Conservation (phyloP, 768 basidiomycete genomes). For the Mycena sanguinolenta region DNA sequence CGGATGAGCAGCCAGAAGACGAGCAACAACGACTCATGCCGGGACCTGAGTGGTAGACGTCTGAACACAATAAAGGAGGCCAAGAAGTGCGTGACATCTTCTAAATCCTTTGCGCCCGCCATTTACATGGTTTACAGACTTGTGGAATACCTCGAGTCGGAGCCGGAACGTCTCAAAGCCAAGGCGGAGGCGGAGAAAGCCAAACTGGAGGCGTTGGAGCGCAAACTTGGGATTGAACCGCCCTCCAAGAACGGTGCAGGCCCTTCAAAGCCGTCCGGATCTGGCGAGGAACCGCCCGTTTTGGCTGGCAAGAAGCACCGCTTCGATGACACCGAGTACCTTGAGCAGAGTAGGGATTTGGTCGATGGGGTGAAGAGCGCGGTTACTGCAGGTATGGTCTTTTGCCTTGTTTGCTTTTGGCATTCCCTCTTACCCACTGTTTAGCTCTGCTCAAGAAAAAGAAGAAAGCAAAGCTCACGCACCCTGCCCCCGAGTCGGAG, state of each 20-base stretch:
- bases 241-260: constrained; percentile 47
- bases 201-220: constrained; percentile 89
- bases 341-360: constrained; percentile 92
- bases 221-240: constrained; percentile 79
- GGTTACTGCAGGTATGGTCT: constrained; percentile 77
- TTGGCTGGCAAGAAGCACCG: constrained; percentile 85
- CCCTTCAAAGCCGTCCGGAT: constrained; percentile 44
- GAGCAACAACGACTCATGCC: constrained; percentile 93
- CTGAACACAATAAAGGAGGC: constrained; percentile 97
- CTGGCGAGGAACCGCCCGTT: constrained; percentile 56
- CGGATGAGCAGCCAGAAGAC: constrained; percentile 98
- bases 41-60: constrained; percentile 91
- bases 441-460: constrained; percentile 80
- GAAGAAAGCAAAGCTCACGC: constrained; percentile 73
- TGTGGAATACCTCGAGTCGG: constrained; percentile 87
- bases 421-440: constrained; percentile 34
- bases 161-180: constrained; percentile 85
- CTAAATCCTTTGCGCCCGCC: not conserved
- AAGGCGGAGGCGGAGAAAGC: constrained; percentile 82
- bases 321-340: constrained; percentile 91
- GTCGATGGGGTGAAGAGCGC: constrained; percentile 93
- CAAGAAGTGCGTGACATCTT: constrained; percentile 75
- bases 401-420: constrained; percentile 36
- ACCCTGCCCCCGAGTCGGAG: constrained; percentile 37
- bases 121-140: constrained; percentile 60